Evolutionary conservation across 148 eudicot genomes (phyloP).

Genomic region (Simmondsia chinensis): DNA sequence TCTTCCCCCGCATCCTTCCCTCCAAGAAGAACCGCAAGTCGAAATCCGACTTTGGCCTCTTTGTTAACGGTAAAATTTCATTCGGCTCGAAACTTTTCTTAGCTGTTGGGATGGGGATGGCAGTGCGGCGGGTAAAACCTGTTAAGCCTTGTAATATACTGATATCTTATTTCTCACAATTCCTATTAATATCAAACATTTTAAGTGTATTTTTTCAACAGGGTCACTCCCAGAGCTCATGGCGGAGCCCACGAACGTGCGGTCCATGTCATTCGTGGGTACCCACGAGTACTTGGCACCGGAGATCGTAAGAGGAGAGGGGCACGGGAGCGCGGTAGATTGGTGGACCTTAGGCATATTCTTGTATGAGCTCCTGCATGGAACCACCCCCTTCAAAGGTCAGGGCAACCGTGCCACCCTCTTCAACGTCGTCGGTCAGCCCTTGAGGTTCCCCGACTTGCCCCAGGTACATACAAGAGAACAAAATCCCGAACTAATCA

Average conservation of each 20-base stretch:
- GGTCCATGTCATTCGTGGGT: slow-evolving; percentile 90
- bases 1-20: slow-evolving; percentile 63
- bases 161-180: too few species aligned
- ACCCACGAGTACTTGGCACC: slow-evolving; percentile 92
- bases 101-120: too few species aligned
- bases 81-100: too few species aligned
- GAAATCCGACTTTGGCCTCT: slow-evolving; percentile 67
- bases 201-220: too few species aligned
- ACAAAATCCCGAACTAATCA: too few species aligned
- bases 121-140: too few species aligned
- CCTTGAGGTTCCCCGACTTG: slow-evolving; percentile 59
- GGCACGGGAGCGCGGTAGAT: slow-evolving; percentile 93
- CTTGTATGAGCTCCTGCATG: slow-evolving; percentile 73
- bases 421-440: slow-evolving; percentile 78
- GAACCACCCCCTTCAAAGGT: slow-evolving; percentile 87
- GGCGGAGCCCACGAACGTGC: slow-evolving; percentile 90
- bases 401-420: slow-evolving; percentile 79
- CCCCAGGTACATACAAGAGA: too few species aligned
- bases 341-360: slow-evolving; percentile 96
- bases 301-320: slow-evolving; percentile 87
- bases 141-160: too few species aligned
- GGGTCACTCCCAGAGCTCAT: slow-evolving; percentile 78
- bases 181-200: too few species aligned
- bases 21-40: slow-evolving; percentile 73
- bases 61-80: too few species aligned